Evolutionary conservation across 2,329 filamentous ascomycete species (phyloP), one percentile per base, ranked within the genome.

Genomic region (Lachnellula subtilissima): DNA sequence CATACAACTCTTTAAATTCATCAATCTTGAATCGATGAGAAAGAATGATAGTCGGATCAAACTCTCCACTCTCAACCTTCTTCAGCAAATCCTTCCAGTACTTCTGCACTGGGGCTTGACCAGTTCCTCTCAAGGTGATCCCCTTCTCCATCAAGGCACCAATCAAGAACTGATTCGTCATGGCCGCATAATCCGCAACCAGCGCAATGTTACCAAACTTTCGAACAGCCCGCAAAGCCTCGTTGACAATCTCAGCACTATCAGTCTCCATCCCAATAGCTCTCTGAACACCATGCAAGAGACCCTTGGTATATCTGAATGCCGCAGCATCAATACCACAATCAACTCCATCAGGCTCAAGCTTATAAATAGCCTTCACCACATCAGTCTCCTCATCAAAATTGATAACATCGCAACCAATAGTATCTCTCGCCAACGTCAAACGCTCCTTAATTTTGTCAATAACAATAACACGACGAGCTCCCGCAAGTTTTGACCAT

Each of bases 41-140:
- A 1, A 95, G 76, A 87, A 95, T 95, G 68, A 88, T 84, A 28
- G 86, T 72, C 0, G 89, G 89, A 57, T 95, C 84, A 46, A 95
- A 82, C 60, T 86, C 78, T 32, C 84, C 84, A 23, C 76, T 77
- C 65, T 85, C 80, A 60, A 95, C 87, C 70, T 76, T 74, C 60
- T 80, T 73, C 48, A 93, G 76, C 22, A 95, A 76, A 2, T 88
- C 81, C 28, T 90, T 77, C 90, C 89, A 95, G 75, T 95, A 94
- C 65, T 86, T 82, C 65, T 93, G 82, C 0, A 86, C 82, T 2
- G 83, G 84, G 2, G 82, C 82, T 68, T 86, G 83, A 4, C 83
- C 83, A 62, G 85, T 85, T 43, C 83, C 83, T 61, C 84, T 84
- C 45, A 86, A 73, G 14, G 81, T 79, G 61, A 86, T 81, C 23